Evolutionary conservation across 75 land plant genomes (phyloP), one percentile per base, ranked within the genome.

Genomic region (Adiantum capillusveneris): DNA sequence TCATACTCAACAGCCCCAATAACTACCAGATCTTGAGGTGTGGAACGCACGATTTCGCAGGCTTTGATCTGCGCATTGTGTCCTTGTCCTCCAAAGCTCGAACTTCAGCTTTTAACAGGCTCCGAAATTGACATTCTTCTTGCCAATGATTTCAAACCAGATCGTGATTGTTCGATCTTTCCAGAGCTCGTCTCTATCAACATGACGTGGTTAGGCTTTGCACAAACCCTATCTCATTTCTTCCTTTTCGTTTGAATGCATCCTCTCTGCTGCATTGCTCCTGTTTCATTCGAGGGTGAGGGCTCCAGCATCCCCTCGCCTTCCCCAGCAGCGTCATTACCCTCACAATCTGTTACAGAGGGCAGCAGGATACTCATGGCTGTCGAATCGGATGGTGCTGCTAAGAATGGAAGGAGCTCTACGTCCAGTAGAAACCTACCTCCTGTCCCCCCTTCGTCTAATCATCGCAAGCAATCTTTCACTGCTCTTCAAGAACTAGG

Each of bases 241-340:
- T 9, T 34, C 9, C 3, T 9, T 5, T 34, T 34, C 37, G 37
- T 9, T 3, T 34, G 9, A 34, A 80, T 87, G 91, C 87, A 87
- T 65, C 79, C 86, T 31, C 70, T 90, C 50, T 90, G 96, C 74
- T 90, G 96, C 84, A 90, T 83, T 37, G 31, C 84, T 29, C 56
- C 82, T 45, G 89, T 90, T 50, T 73, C 58, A 30, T 42, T 80
- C 45, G 96, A 90, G 11, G 73, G 76, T 44, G 80, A 78, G 63
- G 62, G 56, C 61, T n/a, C 50, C 16, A 57, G 57, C 22, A 58
- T 31, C n/a, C 55, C 72, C 25, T 62, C 62, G 24, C 43, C 53
- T 53, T 50, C 70, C 16, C 67, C 44, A 14, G 29, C 66, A 31
- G 28, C 68, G 6, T 20, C 50, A 2, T 57, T 17, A 60, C 27